Conservation (phyloP, 805 yeast species). For the Yamadazyma scolyti region DNA sequence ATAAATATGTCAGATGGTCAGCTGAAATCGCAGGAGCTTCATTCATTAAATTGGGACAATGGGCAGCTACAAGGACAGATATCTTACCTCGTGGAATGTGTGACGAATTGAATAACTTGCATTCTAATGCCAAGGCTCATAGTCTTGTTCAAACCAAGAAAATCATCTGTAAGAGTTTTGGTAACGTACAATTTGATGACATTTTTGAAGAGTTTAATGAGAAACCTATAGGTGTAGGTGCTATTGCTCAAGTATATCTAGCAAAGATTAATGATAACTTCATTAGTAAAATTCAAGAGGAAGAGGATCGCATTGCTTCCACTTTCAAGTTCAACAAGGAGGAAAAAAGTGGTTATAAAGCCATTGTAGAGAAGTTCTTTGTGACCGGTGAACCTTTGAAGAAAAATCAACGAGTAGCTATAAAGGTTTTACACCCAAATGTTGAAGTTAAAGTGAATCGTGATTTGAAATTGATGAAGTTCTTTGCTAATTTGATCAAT, state of each 20-base stretch:
- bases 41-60: slow-evolving; percentile 88
- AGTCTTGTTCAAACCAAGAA: slow-evolving; percentile 55
- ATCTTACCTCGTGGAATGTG: slow-evolving; percentile 81
- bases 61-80: slow-evolving; percentile 98
- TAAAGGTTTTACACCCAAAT: slow-evolving; percentile 88
- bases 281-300: slow-evolving; percentile 30
- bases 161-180: slow-evolving; percentile 57
- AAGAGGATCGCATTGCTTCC: slow-evolving; percentile 18
- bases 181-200: slow-evolving; percentile 54
- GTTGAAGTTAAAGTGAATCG: slow-evolving; percentile 70
- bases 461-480: slow-evolving; percentile 79
- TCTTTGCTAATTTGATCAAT: slow-evolving; percentile 71
- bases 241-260: slow-evolving; percentile 92
- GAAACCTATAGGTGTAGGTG: slow-evolving; percentile 92
- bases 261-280: slow-evolving; percentile 57
- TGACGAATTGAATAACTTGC: slow-evolving; percentile 69
- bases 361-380: slow-evolving; percentile 28
- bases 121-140: slow-evolving; percentile 81
- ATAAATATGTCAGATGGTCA: slow-evolving; percentile 52
- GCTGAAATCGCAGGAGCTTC: slow-evolving; percentile 91
- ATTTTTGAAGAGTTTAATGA: slow-evolving; percentile 76
- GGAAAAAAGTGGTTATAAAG: slow-evolving; percentile 9
- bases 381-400: slow-evolving; percentile 33
- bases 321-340: slow-evolving; percentile 10
- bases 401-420: slow-evolving; percentile 66